Conservation (phyloP, 345 rosid genomes). For the Citrus inodora region DNA sequence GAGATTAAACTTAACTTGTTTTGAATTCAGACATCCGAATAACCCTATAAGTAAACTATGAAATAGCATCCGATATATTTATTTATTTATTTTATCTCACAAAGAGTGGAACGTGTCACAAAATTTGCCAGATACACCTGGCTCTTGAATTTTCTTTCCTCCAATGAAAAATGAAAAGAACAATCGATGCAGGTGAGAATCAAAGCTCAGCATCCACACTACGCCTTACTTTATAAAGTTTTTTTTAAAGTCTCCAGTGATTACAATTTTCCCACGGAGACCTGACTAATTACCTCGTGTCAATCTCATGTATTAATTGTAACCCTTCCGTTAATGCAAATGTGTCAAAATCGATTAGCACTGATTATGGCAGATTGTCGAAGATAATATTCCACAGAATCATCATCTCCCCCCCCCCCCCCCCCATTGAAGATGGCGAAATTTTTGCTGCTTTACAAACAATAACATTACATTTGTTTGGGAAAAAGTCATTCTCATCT, state of each 20-base stretch:
- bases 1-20: no score
- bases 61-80: no score
- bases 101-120: no score
- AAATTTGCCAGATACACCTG: no score
- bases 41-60: no score
- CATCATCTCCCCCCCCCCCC: not conserved
- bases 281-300: not conserved
- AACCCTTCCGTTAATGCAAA: not conserved
- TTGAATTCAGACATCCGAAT: no score
- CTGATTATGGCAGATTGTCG: not conserved
- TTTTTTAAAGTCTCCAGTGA: not conserved
- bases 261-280: not conserved
- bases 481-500: no score
- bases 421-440: not conserved
- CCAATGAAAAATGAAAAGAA: not conserved
- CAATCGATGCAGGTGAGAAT: not conserved
- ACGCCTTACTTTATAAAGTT: no score
- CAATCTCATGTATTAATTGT: not conserved
- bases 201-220: not conserved
- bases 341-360: not conserved
- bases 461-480: not conserved
- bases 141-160: not conserved
- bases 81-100: no score
- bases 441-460: not conserved
- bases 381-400: not conserved